Base-by-base conservation (phyloP, 2,329 filamentous ascomycete species). In the Alternaria sp. region DNA sequence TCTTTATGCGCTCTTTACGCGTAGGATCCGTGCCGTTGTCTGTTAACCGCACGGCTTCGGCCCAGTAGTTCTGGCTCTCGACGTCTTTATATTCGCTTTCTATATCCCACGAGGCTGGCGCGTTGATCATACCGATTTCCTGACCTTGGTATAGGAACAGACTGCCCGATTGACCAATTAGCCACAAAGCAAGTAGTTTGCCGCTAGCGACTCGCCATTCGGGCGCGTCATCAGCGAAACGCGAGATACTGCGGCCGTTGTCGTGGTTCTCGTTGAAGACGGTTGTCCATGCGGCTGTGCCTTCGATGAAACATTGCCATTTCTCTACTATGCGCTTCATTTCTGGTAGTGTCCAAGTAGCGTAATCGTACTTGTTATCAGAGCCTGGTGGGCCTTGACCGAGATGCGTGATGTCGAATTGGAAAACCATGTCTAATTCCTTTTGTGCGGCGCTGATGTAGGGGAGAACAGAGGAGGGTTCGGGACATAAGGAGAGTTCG, bases 251-350 rank as follows among this genome's bases (percentile, higher is more conserved):
- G 1, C 88, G 82, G 3, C 84, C 83, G 61, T 88, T 84, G 71
- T 90, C 88, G 74, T 90, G 88, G 68, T 90, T 90, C 71, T 90
- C 88, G 58, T 86, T 82, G 70, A 89, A 91, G 0, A 85, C 81
- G 0, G 87, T 88, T 0, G 85, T 85, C 84, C 85, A 86, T 7
- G 81, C 83, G 52, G 84, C 81, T 1, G 75, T 79, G 21, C 83
- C 81, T 28, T 83, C 78, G 80, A 87, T 84, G 13, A 83, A 78
- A 0, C 73, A 75, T 70, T 87, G 85, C 81, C 83, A 86, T 28
- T 81, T 80, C 23, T 67, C 72, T 28, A 82, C 77, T 49, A 81
- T 81, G 17, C 70, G 63, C 65, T 81, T 81, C 71, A 83, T 79
- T 44, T 82, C 78, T n/a, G 75, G 78, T 15, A 82, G 69, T 46